Evolutionary conservation across 192 early-diverging fungal genomes (phyloP).

Genomic region (Linnemannia elongata): DNA sequence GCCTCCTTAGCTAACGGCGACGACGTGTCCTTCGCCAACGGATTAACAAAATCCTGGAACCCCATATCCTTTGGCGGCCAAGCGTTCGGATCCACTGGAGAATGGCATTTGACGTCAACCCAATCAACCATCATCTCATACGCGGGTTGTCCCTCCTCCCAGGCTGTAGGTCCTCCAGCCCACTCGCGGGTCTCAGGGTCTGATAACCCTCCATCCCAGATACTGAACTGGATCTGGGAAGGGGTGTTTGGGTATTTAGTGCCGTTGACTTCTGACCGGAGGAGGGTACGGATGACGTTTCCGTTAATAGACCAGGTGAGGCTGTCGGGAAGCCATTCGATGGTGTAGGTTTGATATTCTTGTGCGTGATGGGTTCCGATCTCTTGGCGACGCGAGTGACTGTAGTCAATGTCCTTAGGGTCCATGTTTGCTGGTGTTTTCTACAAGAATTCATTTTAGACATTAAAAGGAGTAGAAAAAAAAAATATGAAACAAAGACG

Average conservation of each 20-base stretch:
- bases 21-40: constrained; percentile 9
- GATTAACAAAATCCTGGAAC: constrained; percentile 43
- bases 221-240: constrained; percentile 68
- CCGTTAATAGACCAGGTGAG: constrained; percentile 73
- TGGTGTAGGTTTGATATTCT: constrained; percentile 68
- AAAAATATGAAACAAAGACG: not conserved
- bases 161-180: constrained; percentile 72
- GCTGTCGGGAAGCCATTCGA: constrained; percentile 67
- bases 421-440: constrained; percentile 38
- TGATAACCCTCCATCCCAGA: constrained; percentile 75
- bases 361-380: constrained; percentile 61
- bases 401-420: constrained; percentile 55
- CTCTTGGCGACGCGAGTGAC: constrained; percentile 21
- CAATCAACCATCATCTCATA: constrained; percentile 70
- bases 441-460: constrained; percentile 22
- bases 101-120: constrained; percentile 64
- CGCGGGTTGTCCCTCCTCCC: constrained; percentile 40
- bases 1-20: constrained; percentile 38
- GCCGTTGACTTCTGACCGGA: constrained; percentile 61
- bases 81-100: constrained; percentile 59
- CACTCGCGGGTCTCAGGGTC: constrained; percentile 68
- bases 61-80: constrained; percentile 48
- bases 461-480: not conserved
- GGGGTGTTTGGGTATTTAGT: constrained; percentile 65
- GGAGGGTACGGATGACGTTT: constrained; percentile 60